phyloP scores from a whole-genome alignment of 2,329 filamentous ascomycete species.

The Coniosporium tulheliwenetii region DNA sequence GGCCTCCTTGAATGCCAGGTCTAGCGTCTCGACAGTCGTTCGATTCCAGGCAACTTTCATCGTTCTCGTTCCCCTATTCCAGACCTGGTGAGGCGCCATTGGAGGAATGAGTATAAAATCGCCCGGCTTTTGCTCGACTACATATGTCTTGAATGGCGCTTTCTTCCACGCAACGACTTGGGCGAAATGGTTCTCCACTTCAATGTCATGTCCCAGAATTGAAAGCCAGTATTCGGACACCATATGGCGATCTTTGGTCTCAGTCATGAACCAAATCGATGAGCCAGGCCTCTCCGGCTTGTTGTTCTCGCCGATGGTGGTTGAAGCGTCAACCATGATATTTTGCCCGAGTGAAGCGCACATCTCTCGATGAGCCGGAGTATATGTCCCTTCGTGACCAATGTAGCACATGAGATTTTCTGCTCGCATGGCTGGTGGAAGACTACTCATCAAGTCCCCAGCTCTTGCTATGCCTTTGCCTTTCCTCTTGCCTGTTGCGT shows the following conservation, averaged over 20 bases:
- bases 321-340: conserved; percentile 90
- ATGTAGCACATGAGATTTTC: conserved; percentile 98
- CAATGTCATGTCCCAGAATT: conserved; percentile 86
- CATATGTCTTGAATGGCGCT: conserved; percentile 81
- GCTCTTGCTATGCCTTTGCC: conserved; percentile 51
- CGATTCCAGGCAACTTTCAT: conserved; percentile 98
- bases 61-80: conserved; percentile 90
- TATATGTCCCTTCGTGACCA: conserved; percentile 93
- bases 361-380: conserved; percentile 92
- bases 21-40: conserved; percentile 80
- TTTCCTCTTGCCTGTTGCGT: conserved; percentile 28
- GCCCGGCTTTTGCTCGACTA: conserved; percentile 78
- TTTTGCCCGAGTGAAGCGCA: conserved; percentile 92
- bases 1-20: conserved; percentile 72
- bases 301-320: conserved; percentile 45
- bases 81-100: conserved; percentile 89
- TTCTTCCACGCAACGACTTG: conserved; percentile 92
- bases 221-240: conserved; percentile 91
- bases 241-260: conserved; percentile 77
- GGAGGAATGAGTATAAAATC: conserved; percentile 92
- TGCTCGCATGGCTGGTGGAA: conserved; percentile 75
- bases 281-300: conserved; percentile 63
- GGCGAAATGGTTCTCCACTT: conserved; percentile 93
- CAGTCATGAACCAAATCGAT: conserved; percentile 98
- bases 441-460: conserved; percentile 87